Evolutionary conservation across 2,329 filamentous ascomycete species (phyloP).

Genomic region (Teratosphaeria gauchensis): DNA sequence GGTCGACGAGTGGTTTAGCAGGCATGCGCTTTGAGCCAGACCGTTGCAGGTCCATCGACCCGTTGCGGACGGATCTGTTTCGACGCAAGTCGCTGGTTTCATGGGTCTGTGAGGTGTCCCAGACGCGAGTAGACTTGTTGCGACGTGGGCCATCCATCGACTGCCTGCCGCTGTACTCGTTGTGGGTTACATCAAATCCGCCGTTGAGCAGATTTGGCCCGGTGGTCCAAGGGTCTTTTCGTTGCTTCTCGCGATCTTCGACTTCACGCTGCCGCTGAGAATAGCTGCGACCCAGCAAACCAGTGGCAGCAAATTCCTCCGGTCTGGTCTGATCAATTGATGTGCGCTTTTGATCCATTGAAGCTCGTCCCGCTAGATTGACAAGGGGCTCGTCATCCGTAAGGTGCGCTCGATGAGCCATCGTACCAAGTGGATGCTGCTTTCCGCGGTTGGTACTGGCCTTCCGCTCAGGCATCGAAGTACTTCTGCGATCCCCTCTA

Average conservation of each 20-base stretch:
- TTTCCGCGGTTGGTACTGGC: slow-evolving; percentile 8
- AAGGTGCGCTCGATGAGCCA: slow-evolving; percentile 16
- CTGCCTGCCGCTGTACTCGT: slow-evolving; percentile 1
- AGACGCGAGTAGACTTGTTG: slow-evolving; percentile 7
- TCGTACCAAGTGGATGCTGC: slow-evolving; percentile 26
- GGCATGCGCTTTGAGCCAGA: slow-evolving; percentile 35
- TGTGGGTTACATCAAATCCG: slow-evolving; percentile 10
- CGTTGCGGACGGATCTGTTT: slow-evolving; percentile 7
- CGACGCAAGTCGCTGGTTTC: slow-evolving; percentile 7
- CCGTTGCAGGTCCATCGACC: slow-evolving; percentile 32
- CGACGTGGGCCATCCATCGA: slow-evolving; percentile 4
- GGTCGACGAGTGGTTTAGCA: slow-evolving; percentile 55
- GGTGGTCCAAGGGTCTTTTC: slow-evolving; percentile 41
- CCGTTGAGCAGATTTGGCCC: slow-evolving; percentile 50
- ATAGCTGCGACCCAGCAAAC: slow-evolving; percentile 43
- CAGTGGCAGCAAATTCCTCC: slow-evolving; percentile 36
- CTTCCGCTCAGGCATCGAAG: slow-evolving; percentile 12
- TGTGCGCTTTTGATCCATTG: slow-evolving; percentile 10
- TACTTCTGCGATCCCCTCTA: slow-evolving; percentile 13
- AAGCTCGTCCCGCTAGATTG: slow-evolving; percentile 12
- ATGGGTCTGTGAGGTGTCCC: slow-evolving; percentile 3
- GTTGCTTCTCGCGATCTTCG: slow-evolving; percentile 28
- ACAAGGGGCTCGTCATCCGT: slow-evolving; percentile 28
- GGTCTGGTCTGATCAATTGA: slow-evolving; percentile 15
- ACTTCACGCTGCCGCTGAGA: slow-evolving; percentile 35